Base-by-base conservation (phyloP, 345 rosid genomes). In the Boechera retrofracta region DNA sequence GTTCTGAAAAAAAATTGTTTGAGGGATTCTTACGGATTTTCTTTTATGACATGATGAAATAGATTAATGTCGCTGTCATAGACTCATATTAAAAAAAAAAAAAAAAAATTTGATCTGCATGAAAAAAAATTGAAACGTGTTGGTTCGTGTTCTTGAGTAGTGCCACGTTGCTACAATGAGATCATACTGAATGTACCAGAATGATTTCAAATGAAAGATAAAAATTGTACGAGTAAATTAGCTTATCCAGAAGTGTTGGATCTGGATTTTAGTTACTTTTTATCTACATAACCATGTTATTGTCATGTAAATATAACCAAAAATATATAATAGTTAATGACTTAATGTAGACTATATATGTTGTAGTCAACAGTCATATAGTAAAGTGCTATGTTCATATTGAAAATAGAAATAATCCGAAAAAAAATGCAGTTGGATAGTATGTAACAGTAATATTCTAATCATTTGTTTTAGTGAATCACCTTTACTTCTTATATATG, bases 121-220 rank as follows among this genome's bases (percentile, higher is more conserved):
- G 81, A 56, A 10, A 38, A 38, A 28, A 24, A 13, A 6, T 5
- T 49, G 81, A 71, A 71, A 77, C 81, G 81, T 77, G 81, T 49
- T 57, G 77, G 24, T 57, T 49, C 26, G 38, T 57, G 39, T 77
- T 64, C 31, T 57, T 57, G 61, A 71, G 61, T 71, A 47, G 41
- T 58, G 81, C 77, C 81, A 77, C 81, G 81, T 77, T 71, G 72
- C 39, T 39, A 31, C 68, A 71, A 49, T 71, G 77, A 71, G 45
- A 38, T 77, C 76, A 71, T 38, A 47, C 53, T 54, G 36, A 62
- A 45, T 63, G 76, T 45, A 55, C 61, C 76, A 77, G 18, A 71
- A 61, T 33, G 7, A 56, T 16, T 10, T 35, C 9, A 6, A 32
- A 16, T 13, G 16, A 26, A 42, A 21, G 28, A 31, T 5, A 31